A percentile compares a stretch with the other conserved stretches of the same genome.
Conservation (phyloP, 1,284 basidiomycete species). For the Marasmius fiardii region DNA sequence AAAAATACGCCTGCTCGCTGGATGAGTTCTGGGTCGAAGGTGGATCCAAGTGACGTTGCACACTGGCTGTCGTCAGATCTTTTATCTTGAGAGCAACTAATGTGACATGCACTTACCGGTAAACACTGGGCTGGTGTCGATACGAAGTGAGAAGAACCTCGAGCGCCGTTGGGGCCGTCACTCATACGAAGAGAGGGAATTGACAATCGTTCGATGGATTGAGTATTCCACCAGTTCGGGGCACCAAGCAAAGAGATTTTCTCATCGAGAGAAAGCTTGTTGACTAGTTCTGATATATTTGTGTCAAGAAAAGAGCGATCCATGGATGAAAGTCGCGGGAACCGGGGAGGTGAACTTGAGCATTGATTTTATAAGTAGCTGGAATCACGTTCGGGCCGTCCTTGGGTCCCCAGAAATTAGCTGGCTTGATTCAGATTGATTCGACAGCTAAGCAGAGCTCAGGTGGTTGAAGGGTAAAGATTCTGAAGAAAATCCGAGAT, state of each 20-base stretch:
- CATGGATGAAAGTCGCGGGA: slow-evolving; percentile 18
- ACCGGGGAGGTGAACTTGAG: not conserved
- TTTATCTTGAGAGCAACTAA: not conserved
- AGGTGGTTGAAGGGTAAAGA: too few relatives aligned
- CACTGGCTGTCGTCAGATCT: slow-evolving; percentile 39
- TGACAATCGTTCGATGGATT: slow-evolving; percentile 47
- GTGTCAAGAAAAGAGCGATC: slow-evolving; percentile 50
- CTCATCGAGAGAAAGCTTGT: slow-evolving; percentile 54
- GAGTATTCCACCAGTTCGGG: slow-evolving; percentile 73
- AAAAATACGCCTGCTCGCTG: slow-evolving; percentile 53
- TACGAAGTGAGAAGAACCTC: slow-evolving; percentile 65
- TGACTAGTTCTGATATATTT: slow-evolving; percentile 48
- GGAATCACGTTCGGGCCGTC: not conserved
- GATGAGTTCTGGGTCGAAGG: slow-evolving; percentile 57
- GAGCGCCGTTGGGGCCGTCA: slow-evolving; percentile 65
- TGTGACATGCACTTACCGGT: slow-evolving; percentile 36
- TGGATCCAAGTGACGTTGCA: slow-evolving; percentile 65
- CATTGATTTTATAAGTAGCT: not conserved
- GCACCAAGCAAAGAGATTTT: slow-evolving; percentile 62
- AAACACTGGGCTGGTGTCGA: slow-evolving; percentile 61
- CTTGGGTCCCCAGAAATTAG: not conserved
- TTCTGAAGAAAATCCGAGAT: too few relatives aligned
- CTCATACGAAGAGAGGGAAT: slow-evolving; percentile 67
- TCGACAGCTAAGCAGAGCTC: too few relatives aligned
- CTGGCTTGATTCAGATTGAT: too few relatives aligned